Conservation (phyloP, 192 early-diverging fungal species). For the Gryganskiella cystojenkinii region DNA sequence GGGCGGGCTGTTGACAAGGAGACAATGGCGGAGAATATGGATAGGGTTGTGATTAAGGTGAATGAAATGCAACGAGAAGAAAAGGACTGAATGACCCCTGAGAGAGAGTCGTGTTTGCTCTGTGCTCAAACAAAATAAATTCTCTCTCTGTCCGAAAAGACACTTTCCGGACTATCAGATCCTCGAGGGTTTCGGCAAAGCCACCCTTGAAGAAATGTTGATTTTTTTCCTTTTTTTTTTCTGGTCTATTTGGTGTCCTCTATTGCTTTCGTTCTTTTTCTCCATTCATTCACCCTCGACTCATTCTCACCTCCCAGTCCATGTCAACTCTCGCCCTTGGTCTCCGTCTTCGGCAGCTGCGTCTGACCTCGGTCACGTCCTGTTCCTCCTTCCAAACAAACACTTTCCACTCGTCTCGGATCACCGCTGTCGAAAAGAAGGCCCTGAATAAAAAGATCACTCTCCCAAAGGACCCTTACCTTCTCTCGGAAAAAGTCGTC, state of each 20-base stretch:
- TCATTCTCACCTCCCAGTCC: background rate
- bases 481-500: slow-evolving; percentile 42
- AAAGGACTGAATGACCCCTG: background rate
- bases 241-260: background rate
- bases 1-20: too few species aligned
- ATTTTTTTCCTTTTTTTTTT: background rate
- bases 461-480: slow-evolving; percentile 50
- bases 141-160: background rate
- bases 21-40: background rate
- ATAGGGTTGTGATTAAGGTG: background rate
- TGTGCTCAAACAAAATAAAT: background rate
- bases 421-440: slow-evolving; percentile 6
- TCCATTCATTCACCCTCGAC: background rate
- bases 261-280: background rate
- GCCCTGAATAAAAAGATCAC: slow-evolving; percentile 38
- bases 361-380: background rate
- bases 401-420: too few species aligned
- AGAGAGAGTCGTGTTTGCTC: background rate
- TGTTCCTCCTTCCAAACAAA: too few species aligned
- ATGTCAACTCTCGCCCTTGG: background rate
- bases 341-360: background rate
- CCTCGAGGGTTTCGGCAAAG: background rate
- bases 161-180: background rate
- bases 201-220: background rate
- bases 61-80: slow-evolving; percentile 4